These are phyloP conservation scores for Poronia punctata DNA, from an alignment of 495 filamentous ascomycete genomes.

Conservation along the genomic window DNA sequence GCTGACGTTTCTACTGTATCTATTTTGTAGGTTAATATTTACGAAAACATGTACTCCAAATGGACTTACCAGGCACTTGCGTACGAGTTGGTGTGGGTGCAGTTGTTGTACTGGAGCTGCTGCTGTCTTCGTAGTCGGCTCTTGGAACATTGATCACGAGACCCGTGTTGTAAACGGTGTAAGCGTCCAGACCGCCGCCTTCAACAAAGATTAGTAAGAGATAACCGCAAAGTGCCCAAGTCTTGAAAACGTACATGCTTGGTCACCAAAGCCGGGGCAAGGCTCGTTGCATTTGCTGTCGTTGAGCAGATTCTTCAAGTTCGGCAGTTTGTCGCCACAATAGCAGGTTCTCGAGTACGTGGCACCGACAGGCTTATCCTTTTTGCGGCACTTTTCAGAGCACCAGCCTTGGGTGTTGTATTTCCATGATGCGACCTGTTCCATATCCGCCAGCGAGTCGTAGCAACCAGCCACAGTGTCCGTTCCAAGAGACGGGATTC, in stretches of 20 bases:
- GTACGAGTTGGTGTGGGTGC: constrained; percentile 16
- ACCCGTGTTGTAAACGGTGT: constrained; percentile 48
- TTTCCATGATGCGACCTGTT: neutral
- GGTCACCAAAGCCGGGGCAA: constrained; percentile 47
- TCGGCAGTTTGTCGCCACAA: constrained; percentile 56
- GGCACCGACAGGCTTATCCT: constrained; percentile 12
- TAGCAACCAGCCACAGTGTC: constrained; percentile 27
- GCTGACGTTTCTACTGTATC: neutral
- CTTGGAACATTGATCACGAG: constrained; percentile 24
- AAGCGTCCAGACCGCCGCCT: constrained; percentile 48
- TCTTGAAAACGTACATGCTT: constrained; percentile 52
- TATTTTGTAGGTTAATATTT: constrained; percentile 2
- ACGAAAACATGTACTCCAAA: neutral
- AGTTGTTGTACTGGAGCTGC: constrained; percentile 16
- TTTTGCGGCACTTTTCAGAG: constrained; percentile 8
- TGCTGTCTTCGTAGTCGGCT: constrained; percentile 13
- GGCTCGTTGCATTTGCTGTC: constrained; percentile 46
- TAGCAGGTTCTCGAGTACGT: constrained; percentile 40
- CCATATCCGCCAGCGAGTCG: constrained; percentile 19
- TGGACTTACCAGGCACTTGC: constrained; percentile 2
- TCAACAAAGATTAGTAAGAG: constrained; percentile 24
- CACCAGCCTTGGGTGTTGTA: constrained; percentile 23
- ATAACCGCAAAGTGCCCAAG: neutral
- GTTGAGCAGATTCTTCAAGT: constrained; percentile 35
- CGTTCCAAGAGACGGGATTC: constrained; percentile 9